Evolutionary conservation across 768 basidiomycete species (phyloP).

Genomic region (Russula sp.): DNA sequence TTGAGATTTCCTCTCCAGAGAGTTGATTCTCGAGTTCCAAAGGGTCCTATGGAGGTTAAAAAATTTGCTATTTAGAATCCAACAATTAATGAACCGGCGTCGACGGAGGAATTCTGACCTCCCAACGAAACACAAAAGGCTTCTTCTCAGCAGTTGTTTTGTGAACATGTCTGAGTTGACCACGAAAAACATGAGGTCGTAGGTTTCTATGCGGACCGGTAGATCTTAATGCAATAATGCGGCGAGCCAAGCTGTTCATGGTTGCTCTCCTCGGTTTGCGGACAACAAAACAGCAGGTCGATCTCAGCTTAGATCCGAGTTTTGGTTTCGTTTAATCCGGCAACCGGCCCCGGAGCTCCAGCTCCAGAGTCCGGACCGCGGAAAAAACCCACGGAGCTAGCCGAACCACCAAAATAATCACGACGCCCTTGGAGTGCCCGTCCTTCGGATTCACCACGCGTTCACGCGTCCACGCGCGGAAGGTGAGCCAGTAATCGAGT

Average conservation of each 20-base stretch:
- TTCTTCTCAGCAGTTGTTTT: not conserved
- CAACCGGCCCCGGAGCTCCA: too few relatives aligned
- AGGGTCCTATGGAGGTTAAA: slow-evolving; percentile 58
- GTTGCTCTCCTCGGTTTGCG: slow-evolving; percentile 2
- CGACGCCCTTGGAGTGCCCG: not conserved
- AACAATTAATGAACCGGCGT: too few relatives aligned
- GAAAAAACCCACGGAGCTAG: not conserved
- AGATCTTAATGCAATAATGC: not conserved
- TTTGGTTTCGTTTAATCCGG: too few relatives aligned
- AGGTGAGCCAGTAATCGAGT: not conserved
- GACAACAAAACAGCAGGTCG: not conserved
- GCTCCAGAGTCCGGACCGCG: not conserved
- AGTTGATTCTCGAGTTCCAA: slow-evolving; percentile 73
- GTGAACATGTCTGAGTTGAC: slow-evolving; percentile 4
- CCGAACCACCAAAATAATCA: not conserved
- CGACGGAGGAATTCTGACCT: slow-evolving; percentile 29
- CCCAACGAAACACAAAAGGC: slow-evolving; percentile 34
- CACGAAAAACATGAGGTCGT: not conserved
- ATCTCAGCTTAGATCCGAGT: not conserved
- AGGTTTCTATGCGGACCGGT: not conserved
- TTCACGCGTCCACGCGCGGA: not conserved
- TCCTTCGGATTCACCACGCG: not conserved
- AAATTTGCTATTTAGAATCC: not conserved
- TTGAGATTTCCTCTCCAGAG: slow-evolving; percentile 86
- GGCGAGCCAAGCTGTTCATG: slow-evolving; percentile 17